These are phyloP conservation scores for Pulveroboletus sp. DNA, from an alignment of 768 basidiomycete genomes.

Conservation along the genomic window DNA sequence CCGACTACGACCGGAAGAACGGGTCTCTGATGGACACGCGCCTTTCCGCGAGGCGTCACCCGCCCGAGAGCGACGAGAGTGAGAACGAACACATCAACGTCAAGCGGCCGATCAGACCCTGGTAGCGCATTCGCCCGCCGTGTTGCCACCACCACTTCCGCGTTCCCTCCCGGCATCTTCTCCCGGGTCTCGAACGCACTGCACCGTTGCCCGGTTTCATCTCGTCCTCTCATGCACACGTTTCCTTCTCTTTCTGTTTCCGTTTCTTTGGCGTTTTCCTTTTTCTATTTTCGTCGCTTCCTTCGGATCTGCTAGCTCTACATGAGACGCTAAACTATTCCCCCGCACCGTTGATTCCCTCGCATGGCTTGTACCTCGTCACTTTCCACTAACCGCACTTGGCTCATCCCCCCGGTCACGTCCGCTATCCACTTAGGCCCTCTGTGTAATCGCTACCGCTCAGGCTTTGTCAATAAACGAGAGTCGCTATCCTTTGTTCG, in stretches of 20 bases:
- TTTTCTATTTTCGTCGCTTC: background rate
- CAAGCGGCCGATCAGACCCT: conserved; percentile 42
- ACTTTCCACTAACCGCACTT: conserved; percentile 5
- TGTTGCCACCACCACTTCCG: background rate
- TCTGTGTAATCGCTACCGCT: conserved; percentile 7
- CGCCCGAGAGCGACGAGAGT: conserved; percentile 31
- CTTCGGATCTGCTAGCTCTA: conserved; percentile 5
- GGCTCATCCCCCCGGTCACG: background rate
- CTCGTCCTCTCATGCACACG: background rate
- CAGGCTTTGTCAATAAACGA: conserved; percentile 1
- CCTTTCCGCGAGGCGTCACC: conserved; percentile 25
- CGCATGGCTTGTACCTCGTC: conserved; percentile 11
- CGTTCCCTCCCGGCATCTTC: background rate
- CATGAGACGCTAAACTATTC: conserved; percentile 14
- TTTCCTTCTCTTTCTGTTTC: background rate
- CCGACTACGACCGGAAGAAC: conserved; percentile 17
- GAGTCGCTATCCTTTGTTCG: background rate
- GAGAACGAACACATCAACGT: conserved; percentile 31
- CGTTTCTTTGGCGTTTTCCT: background rate
- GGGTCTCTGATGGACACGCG: conserved; percentile 18
- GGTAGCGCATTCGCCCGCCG: conserved; percentile 29
- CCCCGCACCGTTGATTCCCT: conserved; percentile 15
- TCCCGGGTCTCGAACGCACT: background rate
- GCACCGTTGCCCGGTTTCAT: background rate
- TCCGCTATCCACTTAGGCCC: background rate